A percentile compares a stretch with the other conserved stretches of the same genome.
These are phyloP conservation scores for Cladosporium halotolerans DNA, from an alignment of 2,329 filamentous ascomycete species.

Conservation along the genomic window DNA sequence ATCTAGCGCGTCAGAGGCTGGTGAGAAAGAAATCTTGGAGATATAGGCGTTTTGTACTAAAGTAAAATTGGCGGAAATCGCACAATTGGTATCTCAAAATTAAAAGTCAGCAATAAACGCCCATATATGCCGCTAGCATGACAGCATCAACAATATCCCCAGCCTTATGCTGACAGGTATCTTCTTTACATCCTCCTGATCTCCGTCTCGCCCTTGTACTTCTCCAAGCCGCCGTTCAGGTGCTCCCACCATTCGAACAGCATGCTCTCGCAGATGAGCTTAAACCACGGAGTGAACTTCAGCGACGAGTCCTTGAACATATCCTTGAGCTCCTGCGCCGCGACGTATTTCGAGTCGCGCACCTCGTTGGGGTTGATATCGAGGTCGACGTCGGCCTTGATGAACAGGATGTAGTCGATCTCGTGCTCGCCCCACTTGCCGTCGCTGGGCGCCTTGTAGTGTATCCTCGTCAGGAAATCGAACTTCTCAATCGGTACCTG, in stretches of 20 bases:
- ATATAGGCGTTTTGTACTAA: not conserved
- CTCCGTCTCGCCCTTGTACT: conserved; percentile 77
- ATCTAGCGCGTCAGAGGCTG: too few species aligned
- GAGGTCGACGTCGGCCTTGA: conserved; percentile 85
- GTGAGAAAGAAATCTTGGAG: too few species aligned
- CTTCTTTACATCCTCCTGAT: conserved; percentile 69
- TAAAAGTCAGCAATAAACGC: conserved; percentile 10
- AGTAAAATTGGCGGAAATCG: conserved; percentile 8
- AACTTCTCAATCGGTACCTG: conserved; percentile 91
- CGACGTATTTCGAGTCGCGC: conserved; percentile 76
- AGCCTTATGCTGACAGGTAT: not conserved
- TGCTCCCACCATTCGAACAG: conserved; percentile 96
- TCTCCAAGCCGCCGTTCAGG: conserved; percentile 72
- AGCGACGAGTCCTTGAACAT: conserved; percentile 77
- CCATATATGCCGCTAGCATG: conserved; percentile 9
- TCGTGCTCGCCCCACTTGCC: conserved; percentile 99
- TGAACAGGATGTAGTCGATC: conserved; percentile 98
- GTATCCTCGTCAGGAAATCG: conserved; percentile 89
- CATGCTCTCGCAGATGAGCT: conserved; percentile 96
- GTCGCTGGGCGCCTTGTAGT: conserved; percentile 95
- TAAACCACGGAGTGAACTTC: conserved; percentile 97
- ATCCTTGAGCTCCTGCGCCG: conserved; percentile 70
- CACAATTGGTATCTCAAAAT: conserved; percentile 11
- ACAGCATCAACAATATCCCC: conserved; percentile 3
- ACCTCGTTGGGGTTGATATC: conserved; percentile 83